Evolutionary conservation across 306 rosid species (phyloP), one percentile per base, ranked within the genome.

Genomic region (Lotus japonicus): DNA sequence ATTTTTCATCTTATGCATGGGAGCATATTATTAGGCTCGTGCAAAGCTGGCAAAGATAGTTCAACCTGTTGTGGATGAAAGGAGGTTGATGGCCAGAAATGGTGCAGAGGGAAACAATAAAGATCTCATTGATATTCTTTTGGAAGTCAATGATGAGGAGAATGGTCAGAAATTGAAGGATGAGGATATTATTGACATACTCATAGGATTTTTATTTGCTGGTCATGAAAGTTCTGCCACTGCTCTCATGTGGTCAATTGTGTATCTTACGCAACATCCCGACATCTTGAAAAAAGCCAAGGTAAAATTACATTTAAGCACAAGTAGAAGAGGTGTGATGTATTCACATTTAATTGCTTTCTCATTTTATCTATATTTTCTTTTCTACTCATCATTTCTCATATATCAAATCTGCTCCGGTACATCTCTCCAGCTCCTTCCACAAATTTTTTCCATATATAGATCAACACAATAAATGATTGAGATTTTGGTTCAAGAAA

Each of bases 51-150:
- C 4, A 7, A 26, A 38, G 7, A 35, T 78, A 21, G 10, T 78
- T 16, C 13, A 59, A 43, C 4, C 23, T 3, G 11, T 78, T 9
- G 21, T 72, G 55, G 74, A 72, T 0, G 48, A 65, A 66, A 72
- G 62, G 52, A 67, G 52, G 33, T 11, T 11, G 35, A 61, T 31
- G 51, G 43, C 18, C 11, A 19, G 7, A 23, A 9, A 21, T 52
- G 55, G 51, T 1, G 11, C 39, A 17, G 9, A 42, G 18, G 35
- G 26, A 35, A 72, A 36, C 15, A 77, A 68, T 59, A 78, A 50
- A 45, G 91, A 86, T 58, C 71, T 81, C 58, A 11, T 78, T 51
- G 86, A 83, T 28, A 58, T 80, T 11, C 76, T 86, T 8, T 33
- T 83, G 44, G 83, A 74, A 15, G 70, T 68, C 0, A 67, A 66